These are phyloP conservation scores for Rehmannia glutinosa DNA, from an alignment of 257 asterid species.

Conservation along the genomic window DNA sequence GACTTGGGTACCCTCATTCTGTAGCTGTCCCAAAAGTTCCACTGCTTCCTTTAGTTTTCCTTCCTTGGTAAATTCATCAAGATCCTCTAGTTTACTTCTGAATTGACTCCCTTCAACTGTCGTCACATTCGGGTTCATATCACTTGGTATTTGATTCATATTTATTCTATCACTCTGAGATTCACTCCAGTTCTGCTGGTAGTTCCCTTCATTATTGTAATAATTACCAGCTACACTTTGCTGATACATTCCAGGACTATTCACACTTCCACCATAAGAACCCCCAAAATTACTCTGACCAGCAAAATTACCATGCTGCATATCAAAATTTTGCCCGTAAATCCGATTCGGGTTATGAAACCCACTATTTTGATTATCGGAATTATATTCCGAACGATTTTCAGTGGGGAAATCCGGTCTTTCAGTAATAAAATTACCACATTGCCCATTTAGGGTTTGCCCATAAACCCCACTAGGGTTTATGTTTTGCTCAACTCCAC, in stretches of 20 bases:
- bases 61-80: constrained; percentile 49
- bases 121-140: background rate
- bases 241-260: constrained; percentile 15
- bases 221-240: constrained; percentile 19
- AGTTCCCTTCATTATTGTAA: constrained; percentile 19
- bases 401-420: background rate
- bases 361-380: background rate
- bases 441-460: constrained; percentile 10
- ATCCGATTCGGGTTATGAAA: constrained; percentile 5
- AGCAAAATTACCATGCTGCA: constrained; percentile 4
- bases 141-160: constrained; percentile 13
- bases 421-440: constrained; percentile 7
- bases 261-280: constrained; percentile 12
- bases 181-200: constrained; percentile 22
- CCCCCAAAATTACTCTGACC: constrained; percentile 14
- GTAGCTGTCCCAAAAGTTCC: constrained; percentile 40
- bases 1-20: constrained; percentile 40
- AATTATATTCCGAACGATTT: background rate
- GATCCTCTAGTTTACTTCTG: constrained; percentile 39
- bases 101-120: constrained; percentile 17
- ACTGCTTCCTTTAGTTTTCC: constrained; percentile 60
- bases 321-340: constrained; percentile 9
- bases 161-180: constrained; percentile 18
- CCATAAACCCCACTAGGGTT: constrained; percentile 35
- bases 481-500: constrained; percentile 19